Conservation (phyloP, 345 rosid genomes). For the Eucalyptus lansdowneana region DNA sequence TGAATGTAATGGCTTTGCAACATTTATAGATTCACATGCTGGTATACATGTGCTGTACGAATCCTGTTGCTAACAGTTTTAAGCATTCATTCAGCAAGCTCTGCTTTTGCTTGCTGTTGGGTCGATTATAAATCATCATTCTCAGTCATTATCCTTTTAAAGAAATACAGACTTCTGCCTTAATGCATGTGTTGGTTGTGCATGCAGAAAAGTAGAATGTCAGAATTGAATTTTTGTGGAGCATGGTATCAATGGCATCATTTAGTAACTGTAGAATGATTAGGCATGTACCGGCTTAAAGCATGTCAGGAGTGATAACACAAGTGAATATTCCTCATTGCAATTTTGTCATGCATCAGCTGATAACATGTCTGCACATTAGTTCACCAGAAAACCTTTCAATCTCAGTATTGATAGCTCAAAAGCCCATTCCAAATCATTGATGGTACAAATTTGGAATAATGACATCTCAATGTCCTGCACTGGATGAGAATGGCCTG, state of each 20-base stretch:
- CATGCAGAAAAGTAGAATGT: not conserved
- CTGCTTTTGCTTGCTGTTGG: not conserved
- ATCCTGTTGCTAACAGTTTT: not conserved
- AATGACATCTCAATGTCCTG: not conserved
- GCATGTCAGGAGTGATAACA: not conserved
- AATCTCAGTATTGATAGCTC: not conserved
- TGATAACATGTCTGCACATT: not conserved
- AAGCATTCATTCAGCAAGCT: not conserved
- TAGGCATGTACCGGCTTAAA: not conserved
- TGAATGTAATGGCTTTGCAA: not conserved
- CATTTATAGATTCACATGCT: not conserved
- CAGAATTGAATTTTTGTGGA: not conserved
- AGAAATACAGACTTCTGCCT: not conserved
- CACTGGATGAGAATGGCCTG: not conserved
- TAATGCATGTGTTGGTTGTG: not conserved
- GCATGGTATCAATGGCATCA: not conserved
- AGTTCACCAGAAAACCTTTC: not conserved
- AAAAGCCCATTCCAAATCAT: not conserved
- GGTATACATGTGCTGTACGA: not conserved
- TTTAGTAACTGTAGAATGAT: not conserved
- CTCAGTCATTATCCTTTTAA: not conserved
- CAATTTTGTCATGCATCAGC: not conserved
- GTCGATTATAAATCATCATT: not conserved
- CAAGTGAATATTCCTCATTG: not conserved
- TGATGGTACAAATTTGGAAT: not conserved